Conservation (phyloP, 2,329 filamentous ascomycete species). For the Dendrostoma leiphaemia region DNA sequence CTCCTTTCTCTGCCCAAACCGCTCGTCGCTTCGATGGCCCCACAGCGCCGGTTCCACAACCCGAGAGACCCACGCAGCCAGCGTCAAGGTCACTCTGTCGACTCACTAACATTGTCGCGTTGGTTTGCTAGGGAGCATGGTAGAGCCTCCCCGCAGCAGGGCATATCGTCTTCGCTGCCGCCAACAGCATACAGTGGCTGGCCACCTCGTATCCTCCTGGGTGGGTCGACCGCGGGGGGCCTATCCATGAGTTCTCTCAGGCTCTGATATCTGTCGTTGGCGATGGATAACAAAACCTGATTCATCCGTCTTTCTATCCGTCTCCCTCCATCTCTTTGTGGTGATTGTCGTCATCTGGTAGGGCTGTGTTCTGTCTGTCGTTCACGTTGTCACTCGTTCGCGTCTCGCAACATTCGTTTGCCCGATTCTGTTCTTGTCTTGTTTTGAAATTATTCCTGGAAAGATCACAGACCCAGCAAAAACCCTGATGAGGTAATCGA, state of each 20-base stretch:
- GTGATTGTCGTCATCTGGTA: background rate
- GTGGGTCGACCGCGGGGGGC: background rate
- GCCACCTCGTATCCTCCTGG: background rate
- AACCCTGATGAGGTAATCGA: conserved; percentile 10
- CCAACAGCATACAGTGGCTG: background rate
- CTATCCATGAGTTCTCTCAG: conserved; percentile 2
- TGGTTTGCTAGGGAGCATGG: background rate
- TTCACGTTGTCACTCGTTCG: conserved; percentile 11
- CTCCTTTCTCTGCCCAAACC: background rate
- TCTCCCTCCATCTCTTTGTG: conserved; percentile 8
- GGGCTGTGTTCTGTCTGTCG: background rate
- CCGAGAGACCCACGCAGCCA: background rate
- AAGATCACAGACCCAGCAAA: background rate
- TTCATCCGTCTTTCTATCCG: conserved; percentile 17
- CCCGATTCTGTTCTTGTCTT: background rate
- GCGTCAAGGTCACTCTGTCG: background rate
- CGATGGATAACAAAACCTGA: conserved; percentile 2
- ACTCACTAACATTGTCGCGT: background rate
- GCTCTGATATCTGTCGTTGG: background rate
- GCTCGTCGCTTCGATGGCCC: background rate
- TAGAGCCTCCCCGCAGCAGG: no score
- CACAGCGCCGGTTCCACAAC: background rate
- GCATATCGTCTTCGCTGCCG: background rate
- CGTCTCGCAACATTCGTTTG: conserved; percentile 10
- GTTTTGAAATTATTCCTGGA: background rate